A percentile compares a stretch with the other conserved stretches of the same genome.
Conservation (phyloP, 352 stramenopile species). For the Phytophthora nicotianae region DNA sequence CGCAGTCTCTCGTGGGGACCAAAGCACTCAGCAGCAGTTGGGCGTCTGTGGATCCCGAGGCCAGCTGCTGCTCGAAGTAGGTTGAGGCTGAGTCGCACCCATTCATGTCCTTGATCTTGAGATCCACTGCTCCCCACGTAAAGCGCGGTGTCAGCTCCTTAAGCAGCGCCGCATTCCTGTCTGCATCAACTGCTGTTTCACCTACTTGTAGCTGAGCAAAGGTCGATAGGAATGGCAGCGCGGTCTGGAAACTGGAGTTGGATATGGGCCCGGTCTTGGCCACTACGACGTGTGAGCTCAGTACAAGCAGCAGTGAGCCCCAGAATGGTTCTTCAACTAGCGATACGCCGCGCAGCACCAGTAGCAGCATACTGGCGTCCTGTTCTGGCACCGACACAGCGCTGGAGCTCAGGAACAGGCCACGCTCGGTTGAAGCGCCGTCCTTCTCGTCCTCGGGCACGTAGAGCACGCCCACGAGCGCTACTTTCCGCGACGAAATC, state of each 20-base stretch:
- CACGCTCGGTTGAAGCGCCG: constrained; percentile 32
- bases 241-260: constrained; percentile 42
- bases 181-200: constrained; percentile 14
- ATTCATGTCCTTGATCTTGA: constrained; percentile 84
- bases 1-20: constrained; percentile 51
- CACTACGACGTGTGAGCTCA: constrained; percentile 68
- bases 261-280: constrained; percentile 43
- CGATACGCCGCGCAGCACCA: constrained; percentile 60
- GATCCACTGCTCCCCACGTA: constrained; percentile 73
- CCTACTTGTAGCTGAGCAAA: constrained; percentile 59
- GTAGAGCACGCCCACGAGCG: constrained; percentile 62
- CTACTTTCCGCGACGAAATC: constrained; percentile 55
- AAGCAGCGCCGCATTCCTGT: constrained; percentile 51
- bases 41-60: constrained; percentile 45
- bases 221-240: constrained; percentile 53
- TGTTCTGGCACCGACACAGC: constrained; percentile 50
- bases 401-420: constrained; percentile 58
- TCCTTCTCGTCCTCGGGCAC: constrained; percentile 24
- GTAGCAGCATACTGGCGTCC: constrained; percentile 53
- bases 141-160: constrained; percentile 58
- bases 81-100: constrained; percentile 60
- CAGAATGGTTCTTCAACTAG: constrained; percentile 59
- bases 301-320: constrained; percentile 62
- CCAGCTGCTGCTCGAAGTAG: constrained; percentile 76
- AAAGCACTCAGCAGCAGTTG: constrained; percentile 56